Evolutionary conservation across 2,329 filamentous ascomycete genomes (phyloP).

Genomic region (Fusarium coffeatum): DNA sequence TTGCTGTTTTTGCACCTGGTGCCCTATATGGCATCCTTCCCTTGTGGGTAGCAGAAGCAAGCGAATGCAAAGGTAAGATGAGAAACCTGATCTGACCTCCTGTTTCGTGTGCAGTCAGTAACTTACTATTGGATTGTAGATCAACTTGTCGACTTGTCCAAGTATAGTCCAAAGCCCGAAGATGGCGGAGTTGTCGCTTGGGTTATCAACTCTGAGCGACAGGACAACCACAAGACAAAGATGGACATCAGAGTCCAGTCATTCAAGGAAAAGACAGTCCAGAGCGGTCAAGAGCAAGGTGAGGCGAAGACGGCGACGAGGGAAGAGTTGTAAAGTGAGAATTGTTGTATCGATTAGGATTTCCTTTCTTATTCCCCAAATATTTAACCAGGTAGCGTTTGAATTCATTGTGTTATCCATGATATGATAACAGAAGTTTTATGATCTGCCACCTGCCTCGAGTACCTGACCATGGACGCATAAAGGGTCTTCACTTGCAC

Average conservation of each 20-base stretch:
- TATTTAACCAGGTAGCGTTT: neutral
- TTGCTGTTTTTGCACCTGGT: constrained; percentile 65
- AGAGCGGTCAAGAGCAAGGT: constrained; percentile 16
- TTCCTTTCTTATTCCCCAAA: too few relatives aligned
- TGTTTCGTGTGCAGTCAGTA: neutral
- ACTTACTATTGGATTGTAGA: constrained; percentile 34
- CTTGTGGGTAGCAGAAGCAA: constrained; percentile 60
- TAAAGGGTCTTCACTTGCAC: constrained; percentile 16
- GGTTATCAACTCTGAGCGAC: constrained; percentile 48
- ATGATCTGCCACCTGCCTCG: neutral
- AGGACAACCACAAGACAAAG: constrained; percentile 48
- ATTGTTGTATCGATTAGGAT: neutral
- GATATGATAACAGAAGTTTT: neutral
- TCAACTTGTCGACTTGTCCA: constrained; percentile 45
- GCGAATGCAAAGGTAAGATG: constrained; percentile 56
- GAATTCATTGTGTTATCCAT: neutral
- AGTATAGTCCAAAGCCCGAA: constrained; percentile 44
- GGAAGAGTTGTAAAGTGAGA: constrained; percentile 44
- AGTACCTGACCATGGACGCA: constrained; percentile 4
- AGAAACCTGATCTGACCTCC: constrained; percentile 23
- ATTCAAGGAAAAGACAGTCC: constrained; percentile 45
- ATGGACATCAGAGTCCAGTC: constrained; percentile 53
- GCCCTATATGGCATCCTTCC: constrained; percentile 63
- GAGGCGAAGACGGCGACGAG: constrained; percentile 27
- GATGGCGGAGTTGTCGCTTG: constrained; percentile 48